Evolutionary conservation across 345 rosid species (phyloP).

Genomic region (Alliaria petiolata): DNA sequence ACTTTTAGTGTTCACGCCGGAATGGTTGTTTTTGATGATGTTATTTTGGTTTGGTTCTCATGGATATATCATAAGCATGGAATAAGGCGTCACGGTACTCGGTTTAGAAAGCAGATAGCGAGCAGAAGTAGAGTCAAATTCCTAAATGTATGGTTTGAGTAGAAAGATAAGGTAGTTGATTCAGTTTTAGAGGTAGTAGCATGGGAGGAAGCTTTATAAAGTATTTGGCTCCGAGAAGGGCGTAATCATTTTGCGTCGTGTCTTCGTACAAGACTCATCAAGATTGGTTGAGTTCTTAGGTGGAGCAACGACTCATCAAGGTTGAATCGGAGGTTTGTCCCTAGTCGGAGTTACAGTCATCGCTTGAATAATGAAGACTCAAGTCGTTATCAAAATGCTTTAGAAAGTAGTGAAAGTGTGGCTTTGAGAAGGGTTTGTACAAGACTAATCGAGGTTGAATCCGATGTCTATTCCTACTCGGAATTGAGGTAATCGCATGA

Average conservation of each 20-base stretch:
- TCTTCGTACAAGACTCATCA: slow-evolving; percentile 40
- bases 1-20: too few species aligned
- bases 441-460: too few species aligned
- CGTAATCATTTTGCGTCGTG: slow-evolving; percentile 67
- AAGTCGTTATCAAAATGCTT: neutral
- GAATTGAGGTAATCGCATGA: too few species aligned
- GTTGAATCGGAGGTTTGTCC: neutral
- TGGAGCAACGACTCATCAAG: slow-evolving; percentile 1
- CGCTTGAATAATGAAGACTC: neutral
- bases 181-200: neutral
- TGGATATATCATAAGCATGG: slow-evolving; percentile 1
- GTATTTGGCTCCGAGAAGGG: too few species aligned
- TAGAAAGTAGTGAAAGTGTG: too few species aligned
- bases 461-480: too few species aligned
- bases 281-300: slow-evolving; percentile 9
- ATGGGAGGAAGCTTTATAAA: too few species aligned
- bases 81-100: neutral
- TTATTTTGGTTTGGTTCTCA: slow-evolving; percentile 5
- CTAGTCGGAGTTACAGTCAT: slow-evolving; percentile 4
- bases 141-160: slow-evolving; percentile 46
- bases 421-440: too few species aligned
- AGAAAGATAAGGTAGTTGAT: slow-evolving; percentile 54
- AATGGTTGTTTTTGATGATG: slow-evolving; percentile 1
- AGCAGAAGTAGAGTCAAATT: slow-evolving; percentile 32
- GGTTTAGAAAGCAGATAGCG: slow-evolving; percentile 9